These are phyloP conservation scores for Yarrowia keelungensis DNA, from an alignment of 805 yeast species.

Conservation along the genomic window DNA sequence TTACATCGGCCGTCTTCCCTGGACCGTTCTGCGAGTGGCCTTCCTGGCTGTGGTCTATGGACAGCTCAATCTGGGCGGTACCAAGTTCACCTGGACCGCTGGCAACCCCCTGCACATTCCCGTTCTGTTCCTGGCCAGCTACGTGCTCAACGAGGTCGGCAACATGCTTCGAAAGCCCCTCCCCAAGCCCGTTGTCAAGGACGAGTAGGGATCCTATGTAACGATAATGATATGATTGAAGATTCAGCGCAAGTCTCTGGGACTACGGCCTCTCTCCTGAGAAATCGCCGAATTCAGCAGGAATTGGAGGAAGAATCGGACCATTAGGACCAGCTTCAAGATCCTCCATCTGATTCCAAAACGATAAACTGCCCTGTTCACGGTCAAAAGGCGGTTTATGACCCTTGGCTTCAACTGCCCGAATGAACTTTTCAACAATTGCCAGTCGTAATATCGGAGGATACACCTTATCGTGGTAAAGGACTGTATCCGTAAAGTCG, in stretches of 20 bases:
- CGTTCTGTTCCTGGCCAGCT: slow-evolving; percentile 22
- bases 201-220: slow-evolving; percentile 7
- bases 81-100: slow-evolving; percentile 14
- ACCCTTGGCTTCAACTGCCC: slow-evolving; percentile 6
- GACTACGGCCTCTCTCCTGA: not conserved
- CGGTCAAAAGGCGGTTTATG: slow-evolving; percentile 9
- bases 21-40: slow-evolving; percentile 23
- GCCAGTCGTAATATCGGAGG: slow-evolving; percentile 17
- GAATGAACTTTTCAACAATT: slow-evolving; percentile 20
- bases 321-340: slow-evolving; percentile 17
- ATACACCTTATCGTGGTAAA: slow-evolving; percentile 26
- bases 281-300: not conserved
- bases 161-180: slow-evolving; percentile 23
- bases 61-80: slow-evolving; percentile 13
- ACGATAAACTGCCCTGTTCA: slow-evolving; percentile 6
- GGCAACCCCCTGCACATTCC: slow-evolving; percentile 32
- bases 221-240: not conserved
- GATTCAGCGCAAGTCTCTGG: too few species aligned
- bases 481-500: slow-evolving; percentile 7
- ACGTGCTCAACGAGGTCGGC: slow-evolving; percentile 15
- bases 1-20: slow-evolving; percentile 27
- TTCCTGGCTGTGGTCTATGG: slow-evolving; percentile 10
- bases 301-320: not conserved
- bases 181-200: slow-evolving; percentile 26
- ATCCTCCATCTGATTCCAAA: slow-evolving; percentile 29